These are phyloP conservation scores for Irpex rosettiformis DNA, from an alignment of 1,284 basidiomycete species.

Conservation along the genomic window DNA sequence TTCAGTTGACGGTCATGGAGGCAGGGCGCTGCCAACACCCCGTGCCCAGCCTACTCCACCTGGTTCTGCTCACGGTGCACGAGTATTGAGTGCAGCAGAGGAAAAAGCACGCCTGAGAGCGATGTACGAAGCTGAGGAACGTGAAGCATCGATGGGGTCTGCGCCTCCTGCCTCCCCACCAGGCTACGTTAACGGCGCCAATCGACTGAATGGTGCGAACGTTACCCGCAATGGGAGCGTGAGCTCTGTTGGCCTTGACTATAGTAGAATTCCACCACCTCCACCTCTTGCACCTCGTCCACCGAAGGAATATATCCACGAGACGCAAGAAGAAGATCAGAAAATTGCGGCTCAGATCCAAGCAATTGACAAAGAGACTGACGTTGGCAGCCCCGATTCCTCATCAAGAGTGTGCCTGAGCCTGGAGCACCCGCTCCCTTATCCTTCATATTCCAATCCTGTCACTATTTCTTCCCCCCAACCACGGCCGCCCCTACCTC, in stretches of 20 bases:
- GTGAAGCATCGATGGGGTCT: constrained; percentile 9
- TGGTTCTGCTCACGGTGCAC: constrained; percentile 26
- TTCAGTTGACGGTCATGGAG: constrained; percentile 12
- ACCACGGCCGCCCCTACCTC: constrained; percentile 30
- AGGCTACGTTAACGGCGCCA: constrained; percentile 2
- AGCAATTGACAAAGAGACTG: constrained; percentile 24
- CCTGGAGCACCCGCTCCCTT: neutral
- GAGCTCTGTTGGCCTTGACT: neutral
- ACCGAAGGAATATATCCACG: constrained; percentile 71
- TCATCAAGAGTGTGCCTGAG: constrained; percentile 9
- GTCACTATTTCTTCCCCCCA: constrained; percentile 9
- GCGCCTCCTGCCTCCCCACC: constrained; percentile 7
- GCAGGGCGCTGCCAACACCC: constrained; percentile 21
- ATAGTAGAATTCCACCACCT: constrained; percentile 32
- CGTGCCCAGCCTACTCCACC: constrained; percentile 31
- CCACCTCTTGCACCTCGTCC: constrained; percentile 72
- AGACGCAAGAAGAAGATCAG: constrained; percentile 66
- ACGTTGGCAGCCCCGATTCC: constrained; percentile 9
- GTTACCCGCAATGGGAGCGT: neutral
- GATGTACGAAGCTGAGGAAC: constrained; percentile 56
- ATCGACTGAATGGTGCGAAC: constrained; percentile 4
- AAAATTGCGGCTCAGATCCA: constrained; percentile 13
- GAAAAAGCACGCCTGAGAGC: constrained; percentile 71
- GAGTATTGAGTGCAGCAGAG: constrained; percentile 64
- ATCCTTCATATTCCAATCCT: constrained; percentile 20